phyloP scores from a whole-genome alignment of 306 rosid genomes.

The Pyrus betulifolia region DNA sequence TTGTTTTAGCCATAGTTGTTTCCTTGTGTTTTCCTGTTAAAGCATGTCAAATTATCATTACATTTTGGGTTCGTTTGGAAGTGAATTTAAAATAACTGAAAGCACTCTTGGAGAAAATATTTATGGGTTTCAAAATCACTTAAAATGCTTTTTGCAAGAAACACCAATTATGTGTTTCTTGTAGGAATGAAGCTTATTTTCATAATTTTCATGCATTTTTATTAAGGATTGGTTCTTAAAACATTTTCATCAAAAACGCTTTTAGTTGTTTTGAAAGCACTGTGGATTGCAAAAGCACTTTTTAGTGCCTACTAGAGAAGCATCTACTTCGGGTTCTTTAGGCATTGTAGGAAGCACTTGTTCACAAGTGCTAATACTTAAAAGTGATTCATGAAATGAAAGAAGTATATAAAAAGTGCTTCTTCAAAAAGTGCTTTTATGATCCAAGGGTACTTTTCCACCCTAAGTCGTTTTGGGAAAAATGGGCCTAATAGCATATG shows the following conservation, averaged over 20 bases:
- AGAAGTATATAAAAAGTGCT: not conserved
- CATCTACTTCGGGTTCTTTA: not conserved
- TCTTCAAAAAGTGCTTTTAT: not conserved
- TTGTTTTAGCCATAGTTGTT: not conserved
- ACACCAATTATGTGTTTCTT: too few species aligned
- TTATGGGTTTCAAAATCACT: too few species aligned
- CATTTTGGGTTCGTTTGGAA: too few species aligned
- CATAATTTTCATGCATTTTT: too few species aligned
- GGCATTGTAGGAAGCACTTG: not conserved
- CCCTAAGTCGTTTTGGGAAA: not conserved
- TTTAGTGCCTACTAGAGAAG: too few species aligned
- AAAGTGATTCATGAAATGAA: not conserved
- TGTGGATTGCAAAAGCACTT: not conserved
- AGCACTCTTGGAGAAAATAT: rapidly evolving
- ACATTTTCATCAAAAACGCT: too few species aligned
- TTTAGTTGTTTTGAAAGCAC: too few species aligned
- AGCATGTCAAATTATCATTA: not conserved
- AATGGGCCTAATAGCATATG: not conserved
- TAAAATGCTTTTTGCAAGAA: too few species aligned
- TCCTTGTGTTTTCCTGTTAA: not conserved
- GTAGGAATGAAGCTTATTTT: too few species aligned
- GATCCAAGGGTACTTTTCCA: too few species aligned
- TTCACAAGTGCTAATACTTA: not conserved
- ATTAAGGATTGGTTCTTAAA: too few species aligned
- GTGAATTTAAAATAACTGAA: too few species aligned